These are phyloP conservation scores for Lonicera japonica DNA, from an alignment of 129 eudicot species.

Conservation along the genomic window DNA sequence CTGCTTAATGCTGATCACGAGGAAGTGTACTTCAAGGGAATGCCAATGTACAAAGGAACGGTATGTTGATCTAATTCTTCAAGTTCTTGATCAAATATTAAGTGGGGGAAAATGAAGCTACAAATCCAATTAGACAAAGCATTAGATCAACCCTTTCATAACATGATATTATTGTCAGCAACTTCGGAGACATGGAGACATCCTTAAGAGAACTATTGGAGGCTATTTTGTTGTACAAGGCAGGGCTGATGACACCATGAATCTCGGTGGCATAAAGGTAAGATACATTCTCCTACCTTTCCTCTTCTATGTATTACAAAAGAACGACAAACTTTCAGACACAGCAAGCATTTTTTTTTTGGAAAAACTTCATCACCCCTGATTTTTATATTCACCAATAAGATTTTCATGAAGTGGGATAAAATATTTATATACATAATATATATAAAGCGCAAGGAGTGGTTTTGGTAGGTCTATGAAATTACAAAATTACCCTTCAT, in stretches of 20 bases:
- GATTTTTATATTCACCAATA: background rate
- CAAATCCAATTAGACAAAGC: background rate
- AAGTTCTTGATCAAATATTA: background rate
- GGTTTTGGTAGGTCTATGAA: too few relatives aligned
- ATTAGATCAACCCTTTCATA: background rate
- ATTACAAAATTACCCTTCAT: too few relatives aligned
- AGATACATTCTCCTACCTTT: background rate
- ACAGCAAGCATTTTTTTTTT: too few relatives aligned
- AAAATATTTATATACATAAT: too few relatives aligned
- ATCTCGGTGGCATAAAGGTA: constrained; percentile 98
- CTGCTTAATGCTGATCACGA: constrained; percentile 84
- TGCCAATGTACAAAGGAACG: constrained; percentile 89
- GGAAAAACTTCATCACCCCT: background rate
- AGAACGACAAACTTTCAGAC: too few relatives aligned
- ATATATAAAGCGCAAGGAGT: too few relatives aligned
- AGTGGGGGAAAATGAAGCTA: background rate
- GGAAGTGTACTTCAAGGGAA: constrained; percentile 84
- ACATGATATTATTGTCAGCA: constrained; percentile 30
- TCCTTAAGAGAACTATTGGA: constrained; percentile 66
- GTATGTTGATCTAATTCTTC: constrained; percentile 28
- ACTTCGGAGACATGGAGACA: constrained; percentile 91
- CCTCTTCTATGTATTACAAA: too few relatives aligned
- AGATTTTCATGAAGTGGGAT: background rate
- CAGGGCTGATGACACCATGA: constrained; percentile 98
- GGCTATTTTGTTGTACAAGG: constrained; percentile 77